Conservation (phyloP, 768 basidiomycete genomes). For the Amanita rubescens region DNA sequence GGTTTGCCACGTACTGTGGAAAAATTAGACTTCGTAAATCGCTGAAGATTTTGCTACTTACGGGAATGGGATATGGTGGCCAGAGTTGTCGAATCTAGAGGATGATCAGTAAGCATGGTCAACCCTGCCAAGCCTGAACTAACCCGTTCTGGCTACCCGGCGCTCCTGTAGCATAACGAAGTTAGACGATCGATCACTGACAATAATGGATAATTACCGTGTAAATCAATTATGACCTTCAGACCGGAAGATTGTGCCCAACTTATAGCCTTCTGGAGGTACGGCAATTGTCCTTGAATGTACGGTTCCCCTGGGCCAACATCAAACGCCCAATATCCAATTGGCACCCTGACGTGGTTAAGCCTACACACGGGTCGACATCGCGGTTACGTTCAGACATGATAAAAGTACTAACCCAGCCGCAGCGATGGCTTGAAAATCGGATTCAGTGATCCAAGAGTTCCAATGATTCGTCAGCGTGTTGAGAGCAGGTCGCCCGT, state of each 20-base stretch:
- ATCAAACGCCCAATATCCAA: conserved; percentile 90
- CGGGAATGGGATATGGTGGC: conserved; percentile 53
- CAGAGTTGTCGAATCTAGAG: conserved; percentile 74
- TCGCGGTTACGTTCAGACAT: background rate
- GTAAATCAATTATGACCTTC: conserved; percentile 78
- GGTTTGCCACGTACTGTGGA: conserved; percentile 53
- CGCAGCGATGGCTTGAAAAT: conserved; percentile 67
- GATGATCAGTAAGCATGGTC: background rate
- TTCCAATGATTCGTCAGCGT: conserved; percentile 65
- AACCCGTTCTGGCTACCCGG: conserved; percentile 85
- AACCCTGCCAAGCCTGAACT: conserved; percentile 14
- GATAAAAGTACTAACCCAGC: conserved; percentile 47
- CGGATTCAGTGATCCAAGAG: conserved; percentile 77
- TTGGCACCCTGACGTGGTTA: conserved; percentile 78
- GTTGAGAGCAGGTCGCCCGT: conserved; percentile 36
- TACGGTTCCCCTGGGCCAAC: conserved; percentile 72
- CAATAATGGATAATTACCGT: conserved; percentile 29
- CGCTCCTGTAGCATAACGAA: conserved; percentile 32
- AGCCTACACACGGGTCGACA: conserved; percentile 35
- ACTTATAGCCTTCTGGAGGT: conserved; percentile 53
- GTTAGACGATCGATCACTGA: conserved; percentile 8
- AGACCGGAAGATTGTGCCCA: conserved; percentile 69
- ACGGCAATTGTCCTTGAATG: conserved; percentile 69
- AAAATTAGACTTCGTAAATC: background rate
- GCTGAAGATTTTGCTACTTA: conserved; percentile 19